Conservation (phyloP, 441 rosid genomes). For the Eutrema salsugineum region DNA sequence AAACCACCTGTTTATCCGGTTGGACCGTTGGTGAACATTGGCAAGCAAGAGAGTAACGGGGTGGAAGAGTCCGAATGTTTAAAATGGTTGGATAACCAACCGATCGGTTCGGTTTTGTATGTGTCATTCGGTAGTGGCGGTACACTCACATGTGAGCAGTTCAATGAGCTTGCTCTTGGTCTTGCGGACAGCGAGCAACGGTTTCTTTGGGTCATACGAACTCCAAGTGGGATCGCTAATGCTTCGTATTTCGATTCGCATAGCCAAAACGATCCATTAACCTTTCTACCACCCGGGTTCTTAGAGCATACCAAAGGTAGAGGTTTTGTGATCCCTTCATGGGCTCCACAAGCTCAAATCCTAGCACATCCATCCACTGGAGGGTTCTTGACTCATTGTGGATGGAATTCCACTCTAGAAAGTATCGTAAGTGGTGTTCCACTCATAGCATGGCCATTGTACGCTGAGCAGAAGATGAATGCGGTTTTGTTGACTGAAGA, state of each 20-base stretch:
- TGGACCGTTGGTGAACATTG: constrained; percentile 44
- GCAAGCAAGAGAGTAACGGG: background rate
- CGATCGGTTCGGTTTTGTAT: constrained; percentile 35
- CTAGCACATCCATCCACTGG: constrained; percentile 38
- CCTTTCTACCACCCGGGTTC: constrained; percentile 28
- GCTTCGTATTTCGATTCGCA: constrained; percentile 27
- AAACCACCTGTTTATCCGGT: constrained; percentile 44
- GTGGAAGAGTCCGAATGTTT: constrained; percentile 32
- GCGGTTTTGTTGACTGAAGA: constrained; percentile 30
- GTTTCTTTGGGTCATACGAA: constrained; percentile 40
- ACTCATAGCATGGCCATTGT: constrained; percentile 41
- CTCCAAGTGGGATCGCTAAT: constrained; percentile 27
- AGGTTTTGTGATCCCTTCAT: constrained; percentile 30
- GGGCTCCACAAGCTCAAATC: constrained; percentile 39
- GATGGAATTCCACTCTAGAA: constrained; percentile 43
- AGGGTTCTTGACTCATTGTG: constrained; percentile 40
- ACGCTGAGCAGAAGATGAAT: constrained; percentile 42
- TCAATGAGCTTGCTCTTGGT: constrained; percentile 40
- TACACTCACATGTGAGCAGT: constrained; percentile 29
- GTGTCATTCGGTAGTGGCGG: constrained; percentile 47
- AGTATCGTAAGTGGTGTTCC: constrained; percentile 38
- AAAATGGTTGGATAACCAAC: constrained; percentile 38
- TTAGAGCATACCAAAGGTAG: constrained; percentile 23
- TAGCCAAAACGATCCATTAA: constrained; percentile 26
- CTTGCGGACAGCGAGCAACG: constrained; percentile 41